Evolutionary conservation across 805 yeast species (phyloP), one percentile per base, ranked within the genome.

Genomic region (Metschnikowia proteae): DNA sequence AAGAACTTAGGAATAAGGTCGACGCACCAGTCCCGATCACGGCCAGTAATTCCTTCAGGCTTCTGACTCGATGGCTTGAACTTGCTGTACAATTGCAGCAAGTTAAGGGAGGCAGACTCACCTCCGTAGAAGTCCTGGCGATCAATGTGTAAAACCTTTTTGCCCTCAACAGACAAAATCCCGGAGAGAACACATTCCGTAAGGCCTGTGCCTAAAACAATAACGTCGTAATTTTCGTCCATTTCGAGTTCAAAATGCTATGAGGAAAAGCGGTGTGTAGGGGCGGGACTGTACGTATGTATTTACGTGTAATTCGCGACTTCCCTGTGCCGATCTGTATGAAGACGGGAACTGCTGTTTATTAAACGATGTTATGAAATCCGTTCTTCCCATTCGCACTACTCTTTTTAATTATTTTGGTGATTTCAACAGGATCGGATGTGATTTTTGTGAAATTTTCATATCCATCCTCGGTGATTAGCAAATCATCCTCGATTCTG

Each of bases 221-320:
- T 92, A 52, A 92, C 97, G 74, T 94, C 99, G 81, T 91, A 94
- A 56, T 88, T 82, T 70, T 91, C 97, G 71, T 94, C 98, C 96
- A 94, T 89, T 32, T 43, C 22, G 29, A 11, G 38, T 43, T 26
- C 7, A 7, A 25, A 3, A 39, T 30, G 43, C 28, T 30, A 26
- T 44, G 23, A 35, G 37, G 34, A 32, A 42, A 42, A 42, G 28
- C 30, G 26, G 30, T 32, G n/a, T 33, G 7, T 26, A 25, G 38
- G 45, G 31, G 45, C 30, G 45, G 17, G 38, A 33, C 38, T 33
- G 29, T 42, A 25, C 17, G 17, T n/a, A 26, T 32, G 13, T 25
- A 17, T 25, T 29, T 40, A 10, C 43, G 43, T 40, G 43, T 30
- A 40, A 31, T 40, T 40, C 43, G 43, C 43, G 43, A 40, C 29